Evolutionary conservation across 495 filamentous ascomycete species (phyloP).

Genomic region (Tetracladium marchalianum): DNA sequence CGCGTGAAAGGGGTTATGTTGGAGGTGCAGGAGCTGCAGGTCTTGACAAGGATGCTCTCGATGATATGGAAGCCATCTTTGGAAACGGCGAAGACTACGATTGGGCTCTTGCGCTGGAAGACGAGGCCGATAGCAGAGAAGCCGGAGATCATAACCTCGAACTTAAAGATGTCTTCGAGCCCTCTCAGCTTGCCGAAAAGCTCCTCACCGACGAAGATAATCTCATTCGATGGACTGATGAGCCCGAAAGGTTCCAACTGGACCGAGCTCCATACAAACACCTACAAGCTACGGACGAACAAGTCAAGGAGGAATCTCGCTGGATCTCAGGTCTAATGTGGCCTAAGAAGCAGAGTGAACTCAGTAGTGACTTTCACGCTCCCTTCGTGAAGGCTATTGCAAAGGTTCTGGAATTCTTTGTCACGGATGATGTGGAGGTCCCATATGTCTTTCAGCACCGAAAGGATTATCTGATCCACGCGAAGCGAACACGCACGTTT

Average conservation of each 20-base stretch:
- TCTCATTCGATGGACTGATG: slow-evolving; percentile 70
- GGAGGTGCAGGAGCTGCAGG: slow-evolving; percentile 58
- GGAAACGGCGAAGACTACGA: slow-evolving; percentile 91
- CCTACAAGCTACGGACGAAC: slow-evolving; percentile 63
- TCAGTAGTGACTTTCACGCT: slow-evolving; percentile 57
- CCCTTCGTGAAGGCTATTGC: slow-evolving; percentile 81
- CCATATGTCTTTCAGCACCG: slow-evolving; percentile 97
- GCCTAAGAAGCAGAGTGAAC: slow-evolving; percentile 57
- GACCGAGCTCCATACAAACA: slow-evolving; percentile 79
- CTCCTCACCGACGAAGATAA: slow-evolving; percentile 95
- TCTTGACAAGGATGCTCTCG: slow-evolving; percentile 80
- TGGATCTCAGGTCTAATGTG: slow-evolving; percentile 88
- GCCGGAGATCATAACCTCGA: slow-evolving; percentile 64
- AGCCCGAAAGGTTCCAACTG: slow-evolving; percentile 90
- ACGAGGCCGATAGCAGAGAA: slow-evolving; percentile 63
- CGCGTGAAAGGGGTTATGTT: slow-evolving; percentile 54
- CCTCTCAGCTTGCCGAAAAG: slow-evolving; percentile 82
- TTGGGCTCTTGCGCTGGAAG: slow-evolving; percentile 81
- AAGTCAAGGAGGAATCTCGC: slow-evolving; percentile 75
- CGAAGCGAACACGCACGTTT: slow-evolving; percentile 54
- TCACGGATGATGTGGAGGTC: slow-evolving; percentile 85
- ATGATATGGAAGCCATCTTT: slow-evolving; percentile 92
- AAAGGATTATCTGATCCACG: slow-evolving; percentile 94
- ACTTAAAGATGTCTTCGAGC: slow-evolving; percentile 95
- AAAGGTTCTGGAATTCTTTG: slow-evolving; percentile 92